Evolutionary conservation across 225 moss, liverwort and hornwort genomes (phyloP).

Genomic region (Marchantia polymorpha): DNA sequence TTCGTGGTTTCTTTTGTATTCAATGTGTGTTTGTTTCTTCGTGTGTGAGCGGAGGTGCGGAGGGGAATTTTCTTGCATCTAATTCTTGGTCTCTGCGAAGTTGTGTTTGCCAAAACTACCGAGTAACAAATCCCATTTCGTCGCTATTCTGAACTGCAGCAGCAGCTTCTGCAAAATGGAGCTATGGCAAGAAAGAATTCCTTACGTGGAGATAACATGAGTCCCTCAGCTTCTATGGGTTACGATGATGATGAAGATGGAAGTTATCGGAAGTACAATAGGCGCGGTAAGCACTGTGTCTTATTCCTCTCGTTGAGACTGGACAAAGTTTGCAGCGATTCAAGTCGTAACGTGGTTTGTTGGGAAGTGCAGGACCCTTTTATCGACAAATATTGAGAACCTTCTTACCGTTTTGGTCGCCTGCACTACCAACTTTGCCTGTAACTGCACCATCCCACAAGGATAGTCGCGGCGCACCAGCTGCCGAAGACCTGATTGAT

Average conservation of each 20-base stretch:
- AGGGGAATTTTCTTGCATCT: not conserved
- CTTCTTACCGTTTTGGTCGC: constrained; percentile 74
- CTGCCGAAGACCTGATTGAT: constrained; percentile 72
- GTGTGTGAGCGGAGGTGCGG: no score
- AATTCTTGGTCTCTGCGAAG: not conserved
- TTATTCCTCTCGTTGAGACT: not conserved
- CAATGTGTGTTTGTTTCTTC: not conserved
- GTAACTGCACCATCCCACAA: constrained; percentile 54
- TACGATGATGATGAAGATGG: constrained; percentile 81
- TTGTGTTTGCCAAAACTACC: not conserved
- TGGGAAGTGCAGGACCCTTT: constrained; percentile 61
- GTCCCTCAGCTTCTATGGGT: constrained; percentile 47
- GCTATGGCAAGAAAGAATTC: constrained; percentile 84
- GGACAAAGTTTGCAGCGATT: not conserved
- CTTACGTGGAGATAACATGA: constrained; percentile 59
- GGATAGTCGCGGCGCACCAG: constrained; percentile 51
- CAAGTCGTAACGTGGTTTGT: not conserved
- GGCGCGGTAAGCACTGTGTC: constrained; percentile 54
- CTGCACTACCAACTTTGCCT: constrained; percentile 55
- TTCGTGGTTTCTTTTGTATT: not conserved
- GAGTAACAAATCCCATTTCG: not conserved
- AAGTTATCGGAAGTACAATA: constrained; percentile 65
- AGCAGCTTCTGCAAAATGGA: constrained; percentile 65
- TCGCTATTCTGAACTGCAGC: constrained; percentile 17
- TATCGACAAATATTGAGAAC: constrained; percentile 71